Evolutionary conservation across 805 yeast genomes (phyloP), one percentile per base, ranked within the genome.

Genomic region (Nakazawaea molendinolei): DNA sequence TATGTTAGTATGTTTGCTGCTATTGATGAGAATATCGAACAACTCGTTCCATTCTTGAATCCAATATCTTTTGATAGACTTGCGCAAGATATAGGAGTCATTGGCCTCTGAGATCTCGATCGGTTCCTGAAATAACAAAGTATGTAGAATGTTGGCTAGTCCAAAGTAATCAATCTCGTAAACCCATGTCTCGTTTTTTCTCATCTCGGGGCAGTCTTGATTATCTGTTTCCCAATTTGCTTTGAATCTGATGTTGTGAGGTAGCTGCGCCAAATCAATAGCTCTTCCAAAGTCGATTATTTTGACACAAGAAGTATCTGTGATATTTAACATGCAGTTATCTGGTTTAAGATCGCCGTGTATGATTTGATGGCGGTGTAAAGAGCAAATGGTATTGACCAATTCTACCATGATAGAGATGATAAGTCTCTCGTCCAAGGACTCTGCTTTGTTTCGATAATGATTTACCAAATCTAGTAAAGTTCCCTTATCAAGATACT

Each of bases 281-380:
- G 90, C 76, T 44, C 89, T 66, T 3, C 94, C 94, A 58, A 83
- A 87, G 56, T 86, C 95, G 44, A 86, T 82, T 29, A 87, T 52
- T 24, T 69, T 67, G 4, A 31, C 6, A 24, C n/a, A 26, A 34
- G 41, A 42, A 7, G 38, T 37, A 44, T 19, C 48, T 39, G 12
- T 61, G 58, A 27, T 82, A 64, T 26, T 82, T 57, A 0, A 86
- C 94, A 87, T 82, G 44, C 92, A 83, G 51, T 86, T 87, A 44
- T 84, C 95, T 0, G 95, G 80, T 50, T 82, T 84, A 36, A 87
- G 55, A 52, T 87, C 95, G 2, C 95, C 94, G 58, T 87, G 96
- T 9, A 87, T 63, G 1, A 87, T 75, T 0, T 79, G 79, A 12
- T 69, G 55, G 0, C 56, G 53, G 50, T 87, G 96, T n/a, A 89